These are phyloP conservation scores for Hypoxylon sp. DNA, from an alignment of 2,329 filamentous ascomycete genomes.

Conservation along the genomic window DNA sequence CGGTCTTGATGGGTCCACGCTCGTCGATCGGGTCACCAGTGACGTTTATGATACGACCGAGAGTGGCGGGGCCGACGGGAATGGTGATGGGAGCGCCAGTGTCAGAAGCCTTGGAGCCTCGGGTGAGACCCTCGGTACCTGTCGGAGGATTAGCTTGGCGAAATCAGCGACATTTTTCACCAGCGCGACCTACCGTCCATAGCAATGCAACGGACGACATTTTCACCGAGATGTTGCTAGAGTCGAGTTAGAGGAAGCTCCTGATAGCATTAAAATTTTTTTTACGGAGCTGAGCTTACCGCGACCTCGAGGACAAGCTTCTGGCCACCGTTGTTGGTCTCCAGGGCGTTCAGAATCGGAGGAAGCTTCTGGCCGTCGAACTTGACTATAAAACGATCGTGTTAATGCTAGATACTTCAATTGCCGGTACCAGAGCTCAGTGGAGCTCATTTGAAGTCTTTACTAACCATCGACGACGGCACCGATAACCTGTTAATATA, in stretches of 20 bases:
- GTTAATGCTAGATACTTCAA: constrained; percentile 34
- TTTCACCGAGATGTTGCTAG: constrained; percentile 99
- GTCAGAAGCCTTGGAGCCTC: constrained; percentile 84
- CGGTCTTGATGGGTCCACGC: constrained; percentile 95
- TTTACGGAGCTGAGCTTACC: constrained; percentile 62
- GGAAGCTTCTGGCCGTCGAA: constrained; percentile 94
- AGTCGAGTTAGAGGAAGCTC: constrained; percentile 49
- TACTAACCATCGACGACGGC: constrained; percentile 96
- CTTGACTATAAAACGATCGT: constrained; percentile 74
- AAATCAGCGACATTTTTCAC: constrained; percentile 27
- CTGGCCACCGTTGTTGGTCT: constrained; percentile 88
- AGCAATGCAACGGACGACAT: constrained; percentile 99
- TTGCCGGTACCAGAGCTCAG: constrained; percentile 13
- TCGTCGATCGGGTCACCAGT: constrained; percentile 99
- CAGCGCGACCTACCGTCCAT: constrained; percentile 85
- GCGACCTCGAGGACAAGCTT: constrained; percentile 97
- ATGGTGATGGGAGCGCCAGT: constrained; percentile 96
- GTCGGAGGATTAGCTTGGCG: constrained; percentile 38
- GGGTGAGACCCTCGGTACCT: constrained; percentile 99
- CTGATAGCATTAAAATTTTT: constrained; percentile 2
- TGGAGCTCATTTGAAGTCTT: constrained; percentile 31
- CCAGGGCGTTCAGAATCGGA: constrained; percentile 95
- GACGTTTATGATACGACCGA: constrained; percentile 99
- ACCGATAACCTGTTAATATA: constrained; percentile 88
- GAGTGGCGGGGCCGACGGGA: constrained; percentile 89